phyloP scores from a whole-genome alignment of 768 basidiomycete species.

The Gautieria morchelliformis region DNA sequence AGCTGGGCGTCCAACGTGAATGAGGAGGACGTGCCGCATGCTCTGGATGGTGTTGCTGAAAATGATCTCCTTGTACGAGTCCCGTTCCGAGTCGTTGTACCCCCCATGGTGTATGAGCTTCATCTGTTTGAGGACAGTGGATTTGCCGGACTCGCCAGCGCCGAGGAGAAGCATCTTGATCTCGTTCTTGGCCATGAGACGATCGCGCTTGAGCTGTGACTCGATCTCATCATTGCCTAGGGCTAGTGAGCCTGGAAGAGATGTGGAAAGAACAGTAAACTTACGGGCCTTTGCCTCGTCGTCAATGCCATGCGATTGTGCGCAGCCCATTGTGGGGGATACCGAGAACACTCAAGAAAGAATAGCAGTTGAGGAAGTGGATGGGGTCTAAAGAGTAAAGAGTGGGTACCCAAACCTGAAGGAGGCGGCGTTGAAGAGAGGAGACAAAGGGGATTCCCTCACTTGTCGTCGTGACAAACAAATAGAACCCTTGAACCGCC shows the following conservation, averaged over 20 bases:
- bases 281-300: constrained; percentile 77
- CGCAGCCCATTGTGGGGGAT: constrained; percentile 54
- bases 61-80: constrained; percentile 93
- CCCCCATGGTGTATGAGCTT: constrained; percentile 91
- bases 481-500: no score
- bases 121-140: constrained; percentile 94
- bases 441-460: no score
- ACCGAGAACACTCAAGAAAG: neutral
- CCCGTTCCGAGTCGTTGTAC: constrained; percentile 81
- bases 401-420: no score
- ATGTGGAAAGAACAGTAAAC: constrained; percentile 22
- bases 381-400: neutral
- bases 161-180: constrained; percentile 95
- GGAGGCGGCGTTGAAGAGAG: no score
- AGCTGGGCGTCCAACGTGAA: constrained; percentile 7
- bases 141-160: constrained; percentile 96
- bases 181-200: constrained; percentile 84
- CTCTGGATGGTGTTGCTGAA: constrained; percentile 90
- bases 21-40: constrained; percentile 60
- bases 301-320: constrained; percentile 56
- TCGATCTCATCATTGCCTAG: constrained; percentile 90
- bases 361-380: constrained; percentile 1
- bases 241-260: neutral
- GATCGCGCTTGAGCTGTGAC: constrained; percentile 81
- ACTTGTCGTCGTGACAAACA: no score